Conservation (phyloP, 371 early-diverging fungal genomes). For the Saksenaea oblongispora region DNA sequence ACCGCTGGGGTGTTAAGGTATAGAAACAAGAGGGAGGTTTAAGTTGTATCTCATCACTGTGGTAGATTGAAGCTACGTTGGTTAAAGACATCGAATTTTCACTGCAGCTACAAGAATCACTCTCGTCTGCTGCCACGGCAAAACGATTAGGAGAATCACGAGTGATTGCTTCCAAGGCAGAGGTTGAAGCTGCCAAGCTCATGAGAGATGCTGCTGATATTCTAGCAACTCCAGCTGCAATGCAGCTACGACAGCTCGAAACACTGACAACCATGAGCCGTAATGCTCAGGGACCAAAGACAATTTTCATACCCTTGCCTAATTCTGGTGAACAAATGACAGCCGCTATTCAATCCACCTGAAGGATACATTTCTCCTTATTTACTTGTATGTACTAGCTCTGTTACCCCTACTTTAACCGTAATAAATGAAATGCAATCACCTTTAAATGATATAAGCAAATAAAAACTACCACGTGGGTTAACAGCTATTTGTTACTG, state of each 20-base stretch:
- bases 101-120: conserved; percentile 72
- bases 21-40: neutral
- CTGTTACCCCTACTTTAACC: neutral
- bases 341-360: neutral
- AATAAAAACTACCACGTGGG: neutral
- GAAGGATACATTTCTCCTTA: neutral
- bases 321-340: conserved; percentile 1
- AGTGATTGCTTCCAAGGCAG: conserved; percentile 89
- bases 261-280: conserved; percentile 81
- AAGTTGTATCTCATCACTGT: neutral
- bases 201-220: conserved; percentile 92
- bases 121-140: conserved; percentile 88
- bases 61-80: conserved; percentile 69
- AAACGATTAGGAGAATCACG: conserved; percentile 87
- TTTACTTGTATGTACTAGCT: neutral
- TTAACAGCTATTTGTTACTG: neutral
- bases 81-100: conserved; percentile 87
- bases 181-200: conserved; percentile 89
- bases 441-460: neutral
- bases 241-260: conserved; percentile 87
- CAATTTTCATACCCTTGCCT: conserved; percentile 69
- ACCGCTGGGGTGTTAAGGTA: conserved; percentile 74
- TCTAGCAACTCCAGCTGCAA: conserved; percentile 71
- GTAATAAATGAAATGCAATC: neutral
- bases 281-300: conserved; percentile 60